Conservation (phyloP, 164 flowering plant genomes). For the Piper longum region DNA sequence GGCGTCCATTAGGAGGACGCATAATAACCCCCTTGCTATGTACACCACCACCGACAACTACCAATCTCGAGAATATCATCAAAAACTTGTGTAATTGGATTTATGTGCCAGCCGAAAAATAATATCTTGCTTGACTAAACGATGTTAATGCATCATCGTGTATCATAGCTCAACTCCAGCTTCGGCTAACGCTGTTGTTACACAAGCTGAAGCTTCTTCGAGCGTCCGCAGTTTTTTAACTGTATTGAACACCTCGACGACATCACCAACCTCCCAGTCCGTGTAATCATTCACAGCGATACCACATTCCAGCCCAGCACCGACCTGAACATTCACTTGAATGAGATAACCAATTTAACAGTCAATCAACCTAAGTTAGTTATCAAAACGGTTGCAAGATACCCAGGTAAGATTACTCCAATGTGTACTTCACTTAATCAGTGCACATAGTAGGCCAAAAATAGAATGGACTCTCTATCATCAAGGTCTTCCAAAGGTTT, state of each 20-base stretch:
- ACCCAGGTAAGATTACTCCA: no score
- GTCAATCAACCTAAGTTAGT: no score
- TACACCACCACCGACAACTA: background rate
- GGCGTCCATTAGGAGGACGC: background rate
- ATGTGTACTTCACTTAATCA: no score
- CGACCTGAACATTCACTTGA: constrained; percentile 28
- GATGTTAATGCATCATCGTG: background rate
- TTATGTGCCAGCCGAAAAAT: background rate
- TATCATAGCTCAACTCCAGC: constrained; percentile 24
- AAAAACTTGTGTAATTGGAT: constrained; percentile 1
- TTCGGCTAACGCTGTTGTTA: constrained; percentile 59
- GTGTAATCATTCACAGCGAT: constrained; percentile 52
- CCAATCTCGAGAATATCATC: background rate
- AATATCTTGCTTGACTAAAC: background rate
- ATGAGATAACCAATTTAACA: no score
- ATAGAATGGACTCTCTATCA: no score
- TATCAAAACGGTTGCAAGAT: no score
- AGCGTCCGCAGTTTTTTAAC: constrained; percentile 73
- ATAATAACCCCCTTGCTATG: background rate
- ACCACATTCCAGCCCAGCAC: constrained; percentile 81
- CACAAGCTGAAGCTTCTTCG: constrained; percentile 85
- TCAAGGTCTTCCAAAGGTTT: no score
- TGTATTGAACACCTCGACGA: constrained; percentile 53
- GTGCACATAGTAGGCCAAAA: no score
- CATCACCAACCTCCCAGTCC: constrained; percentile 69